Conservation (phyloP, 2,329 filamentous ascomycete species). For the Domatiomyces globalis region DNA sequence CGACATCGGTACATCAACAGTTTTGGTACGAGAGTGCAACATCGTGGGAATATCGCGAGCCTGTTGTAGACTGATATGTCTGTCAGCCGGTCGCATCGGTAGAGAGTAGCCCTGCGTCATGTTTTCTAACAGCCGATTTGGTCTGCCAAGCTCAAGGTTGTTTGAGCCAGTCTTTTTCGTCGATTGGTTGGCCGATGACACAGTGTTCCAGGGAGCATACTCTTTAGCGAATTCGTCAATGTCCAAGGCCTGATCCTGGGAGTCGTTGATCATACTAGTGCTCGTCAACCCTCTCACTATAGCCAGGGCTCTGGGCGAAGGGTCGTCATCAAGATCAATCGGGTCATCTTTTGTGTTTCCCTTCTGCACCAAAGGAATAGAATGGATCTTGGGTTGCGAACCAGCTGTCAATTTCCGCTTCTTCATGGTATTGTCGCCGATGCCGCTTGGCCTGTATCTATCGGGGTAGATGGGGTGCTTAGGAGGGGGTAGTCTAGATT, state of each 20-base stretch:
- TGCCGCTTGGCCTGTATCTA: constrained; percentile 13
- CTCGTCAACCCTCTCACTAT: not conserved
- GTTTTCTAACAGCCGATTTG: not conserved
- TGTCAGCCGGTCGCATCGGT: not conserved
- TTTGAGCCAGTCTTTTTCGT: not conserved
- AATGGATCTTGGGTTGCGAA: not conserved
- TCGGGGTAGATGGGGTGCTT: constrained; percentile 14
- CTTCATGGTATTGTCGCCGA: constrained; percentile 11
- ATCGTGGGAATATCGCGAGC: too few relatives aligned
- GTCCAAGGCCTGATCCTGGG: not conserved
- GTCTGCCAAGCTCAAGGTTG: not conserved
- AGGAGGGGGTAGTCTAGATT: not conserved
- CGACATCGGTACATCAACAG: not conserved
- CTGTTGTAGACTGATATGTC: too few relatives aligned
- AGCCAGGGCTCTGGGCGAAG: not conserved
- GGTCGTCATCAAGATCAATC: constrained; percentile 3
- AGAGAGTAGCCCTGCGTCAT: not conserved
- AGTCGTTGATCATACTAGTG: not conserved
- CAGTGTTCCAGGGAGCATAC: not conserved
- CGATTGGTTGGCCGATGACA: not conserved
- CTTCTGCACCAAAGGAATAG: constrained; percentile 5
- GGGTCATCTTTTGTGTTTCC: constrained; percentile 1
- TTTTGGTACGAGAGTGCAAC: too few relatives aligned
- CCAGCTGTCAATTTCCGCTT: constrained; percentile 5
- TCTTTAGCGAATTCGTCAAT: not conserved